Base-by-base conservation (phyloP, 352 stramenopile species). In the Phytophthora cactorum region DNA sequence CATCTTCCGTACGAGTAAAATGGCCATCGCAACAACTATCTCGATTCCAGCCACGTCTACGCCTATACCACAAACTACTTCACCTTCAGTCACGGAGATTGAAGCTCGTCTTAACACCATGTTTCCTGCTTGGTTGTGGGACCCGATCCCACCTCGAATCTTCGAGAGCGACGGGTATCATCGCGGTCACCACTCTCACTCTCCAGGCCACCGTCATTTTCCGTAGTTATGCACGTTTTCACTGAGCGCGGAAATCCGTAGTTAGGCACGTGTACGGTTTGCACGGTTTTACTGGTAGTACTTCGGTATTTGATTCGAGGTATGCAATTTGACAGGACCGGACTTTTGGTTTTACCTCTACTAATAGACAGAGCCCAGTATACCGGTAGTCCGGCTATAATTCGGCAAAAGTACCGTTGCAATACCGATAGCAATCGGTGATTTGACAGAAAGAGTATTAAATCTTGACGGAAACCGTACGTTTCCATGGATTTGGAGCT, bases 51-150 rank as follows among this genome's bases (percentile, higher is more conserved):
- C 59, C 38, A 12, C 59, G 9, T 47, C 34, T 22, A 22, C 51
- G 10, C n/a, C 51, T 38, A 17, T 22, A 34, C 34, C 32, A 12
- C 34, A 47, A 29, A 51, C 5, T 51, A 67, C 51, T 11, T 53
- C 60, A 62, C n/a, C 41, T 10, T 34, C 60, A n/a, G 36, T 39
- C 3, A 39, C 39, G 4, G 34, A 70, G 5, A 56, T 51, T 7
- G 44, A 68, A n/a, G 60, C 44, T 1, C 34, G 32, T 4, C 31
- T 69, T 15, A 41, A 60, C 4, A 60, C 59, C 47, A 60, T 70
- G 63, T 66, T 66, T 31, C 63, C 57, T 3, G 56, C 59, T 11
- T 72, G 51, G 65, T 15, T 67, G 3, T 63, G 65, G 65, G 65
- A 68, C 3, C n/a, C 29, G 4, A 14, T 15, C 1, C 45, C 46